Evolutionary conservation across 2,329 filamentous ascomycete genomes (phyloP).

Genomic region (Calonectria crousiana): DNA sequence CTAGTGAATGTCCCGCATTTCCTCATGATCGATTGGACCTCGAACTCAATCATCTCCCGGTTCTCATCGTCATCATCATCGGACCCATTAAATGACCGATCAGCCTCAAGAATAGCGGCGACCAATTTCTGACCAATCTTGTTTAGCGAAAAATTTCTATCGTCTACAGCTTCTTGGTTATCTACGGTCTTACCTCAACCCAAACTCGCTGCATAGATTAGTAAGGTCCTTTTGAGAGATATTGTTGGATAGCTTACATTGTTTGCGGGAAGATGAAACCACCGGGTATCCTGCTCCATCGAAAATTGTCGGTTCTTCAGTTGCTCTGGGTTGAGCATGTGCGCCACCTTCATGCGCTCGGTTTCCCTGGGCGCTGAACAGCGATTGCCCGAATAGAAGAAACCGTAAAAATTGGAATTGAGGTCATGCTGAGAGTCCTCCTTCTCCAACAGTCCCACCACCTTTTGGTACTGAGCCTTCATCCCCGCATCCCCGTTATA

Average conservation of each 20-base stretch:
- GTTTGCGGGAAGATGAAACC: conserved; percentile 5
- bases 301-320: background rate
- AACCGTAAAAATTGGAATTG: background rate
- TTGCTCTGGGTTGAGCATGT: background rate
- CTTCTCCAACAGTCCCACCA: background rate
- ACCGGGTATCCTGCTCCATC: background rate
- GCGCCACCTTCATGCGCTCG: background rate
- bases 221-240: background rate
- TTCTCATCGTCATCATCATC: background rate
- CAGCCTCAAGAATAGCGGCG: background rate
- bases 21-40: background rate
- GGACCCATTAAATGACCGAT: background rate
- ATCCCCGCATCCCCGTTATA: background rate
- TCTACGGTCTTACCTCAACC: background rate
- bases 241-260: background rate
- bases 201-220: background rate
- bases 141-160: background rate
- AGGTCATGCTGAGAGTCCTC: background rate
- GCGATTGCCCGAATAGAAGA: background rate
- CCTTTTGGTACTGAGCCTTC: background rate
- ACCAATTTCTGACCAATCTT: background rate
- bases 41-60: background rate
- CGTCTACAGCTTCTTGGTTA: too few species aligned
- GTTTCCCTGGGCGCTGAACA: background rate
- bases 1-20: background rate